These are phyloP conservation scores for Venturia asperata DNA, from an alignment of 2,329 filamentous ascomycete genomes.

Conservation along the genomic window DNA sequence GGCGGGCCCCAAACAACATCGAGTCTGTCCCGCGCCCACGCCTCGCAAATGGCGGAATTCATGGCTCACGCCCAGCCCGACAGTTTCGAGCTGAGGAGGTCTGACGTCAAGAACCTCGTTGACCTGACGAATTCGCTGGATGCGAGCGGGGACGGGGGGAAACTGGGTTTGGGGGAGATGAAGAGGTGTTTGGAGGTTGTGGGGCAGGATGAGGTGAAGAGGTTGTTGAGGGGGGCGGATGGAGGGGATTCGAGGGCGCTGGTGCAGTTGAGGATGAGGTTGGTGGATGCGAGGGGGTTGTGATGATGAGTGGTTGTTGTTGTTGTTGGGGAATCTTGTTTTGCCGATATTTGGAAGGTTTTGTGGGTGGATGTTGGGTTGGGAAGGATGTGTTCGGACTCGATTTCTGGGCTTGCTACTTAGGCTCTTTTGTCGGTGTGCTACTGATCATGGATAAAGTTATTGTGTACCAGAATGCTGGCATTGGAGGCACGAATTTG, in stretches of 20 bases:
- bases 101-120: neutral
- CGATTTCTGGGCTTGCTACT: too few relatives aligned
- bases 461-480: too few relatives aligned
- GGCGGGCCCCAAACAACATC: neutral
- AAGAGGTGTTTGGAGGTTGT: slow-evolving; percentile 13
- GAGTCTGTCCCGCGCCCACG: neutral
- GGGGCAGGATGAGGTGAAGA: neutral
- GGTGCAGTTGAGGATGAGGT: neutral
- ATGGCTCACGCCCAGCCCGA: neutral
- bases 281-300: neutral
- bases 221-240: neutral
- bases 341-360: too few relatives aligned
- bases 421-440: too few relatives aligned
- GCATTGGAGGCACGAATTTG: too few relatives aligned
- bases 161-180: neutral
- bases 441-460: too few relatives aligned
- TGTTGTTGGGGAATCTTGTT: too few relatives aligned
- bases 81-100: neutral
- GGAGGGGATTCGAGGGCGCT: neutral
- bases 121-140: neutral
- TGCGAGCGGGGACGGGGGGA: neutral
- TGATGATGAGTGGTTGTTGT: too few relatives aligned
- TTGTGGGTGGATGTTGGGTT: too few relatives aligned
- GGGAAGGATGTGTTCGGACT: too few relatives aligned
- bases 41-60: neutral